These are phyloP conservation scores for Penicillium olsonii DNA, from an alignment of 2,329 filamentous ascomycete genomes.

Conservation along the genomic window DNA sequence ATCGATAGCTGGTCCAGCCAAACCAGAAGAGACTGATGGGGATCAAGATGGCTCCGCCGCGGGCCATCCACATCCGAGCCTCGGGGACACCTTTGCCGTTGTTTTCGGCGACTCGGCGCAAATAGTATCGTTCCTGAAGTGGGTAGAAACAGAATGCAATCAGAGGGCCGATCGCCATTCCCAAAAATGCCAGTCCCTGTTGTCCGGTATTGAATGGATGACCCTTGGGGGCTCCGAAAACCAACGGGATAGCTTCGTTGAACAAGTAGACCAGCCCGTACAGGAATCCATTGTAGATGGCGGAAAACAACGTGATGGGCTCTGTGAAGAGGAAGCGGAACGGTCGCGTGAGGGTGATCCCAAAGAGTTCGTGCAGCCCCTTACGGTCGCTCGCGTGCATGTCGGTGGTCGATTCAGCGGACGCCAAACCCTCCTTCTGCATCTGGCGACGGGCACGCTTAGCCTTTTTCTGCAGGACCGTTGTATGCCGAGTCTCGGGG, in stretches of 20 bases:
- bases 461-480: conserved; percentile 59
- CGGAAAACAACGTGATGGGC: conserved; percentile 32
- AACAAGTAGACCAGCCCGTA: conserved; percentile 77
- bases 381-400: conserved; percentile 50
- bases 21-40: conserved; percentile 70
- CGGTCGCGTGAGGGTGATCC: conserved; percentile 67
- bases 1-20: conserved; percentile 63
- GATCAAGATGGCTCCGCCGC: conserved; percentile 61
- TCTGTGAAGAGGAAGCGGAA: conserved; percentile 43
- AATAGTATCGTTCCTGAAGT: conserved; percentile 46
- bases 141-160: conserved; percentile 59
- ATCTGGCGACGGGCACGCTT: conserved; percentile 50
- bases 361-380: conserved; percentile 72
- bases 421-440: conserved; percentile 55
- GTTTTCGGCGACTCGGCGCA: conserved; percentile 42
- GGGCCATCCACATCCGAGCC: conserved; percentile 65
- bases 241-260: conserved; percentile 68
- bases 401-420: conserved; percentile 57
- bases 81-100: conserved; percentile 60
- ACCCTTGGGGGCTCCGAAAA: conserved; percentile 65
- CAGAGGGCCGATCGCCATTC: conserved; percentile 63
- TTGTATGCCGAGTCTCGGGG: conserved; percentile 58
- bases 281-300: conserved; percentile 59
- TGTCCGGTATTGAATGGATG: conserved; percentile 57
- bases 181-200: conserved; percentile 58